These are phyloP conservation scores for Saturnispora saitoi DNA, from an alignment of 805 yeast species.

Conservation along the genomic window DNA sequence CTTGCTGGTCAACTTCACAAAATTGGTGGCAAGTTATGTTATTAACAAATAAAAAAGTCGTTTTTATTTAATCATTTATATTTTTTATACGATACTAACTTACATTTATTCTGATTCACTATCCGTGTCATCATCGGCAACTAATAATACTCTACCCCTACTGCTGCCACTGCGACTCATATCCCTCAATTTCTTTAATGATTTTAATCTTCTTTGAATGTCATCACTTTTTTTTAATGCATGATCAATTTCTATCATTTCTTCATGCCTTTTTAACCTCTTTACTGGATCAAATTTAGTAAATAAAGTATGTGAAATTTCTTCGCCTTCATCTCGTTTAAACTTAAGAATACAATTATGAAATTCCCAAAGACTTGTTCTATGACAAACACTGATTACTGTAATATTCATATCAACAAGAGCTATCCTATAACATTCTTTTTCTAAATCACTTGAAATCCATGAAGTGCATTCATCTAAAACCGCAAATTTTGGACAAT, in stretches of 20 bases:
- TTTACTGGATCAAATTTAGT: conserved; percentile 61
- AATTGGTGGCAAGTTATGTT: conserved; percentile 45
- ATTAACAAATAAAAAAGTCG: conserved; percentile 34
- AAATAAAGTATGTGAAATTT: conserved; percentile 25
- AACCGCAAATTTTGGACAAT: conserved; percentile 87
- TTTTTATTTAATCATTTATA: conserved; percentile 31
- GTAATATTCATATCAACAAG: conserved; percentile 65
- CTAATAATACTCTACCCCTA: conserved; percentile 17
- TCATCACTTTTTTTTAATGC: conserved; percentile 61
- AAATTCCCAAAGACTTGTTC: conserved; percentile 89
- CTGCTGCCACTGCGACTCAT: conserved; percentile 11
- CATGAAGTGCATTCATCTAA: conserved; percentile 95
- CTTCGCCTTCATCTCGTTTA: conserved; percentile 12
- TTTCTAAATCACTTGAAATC: conserved; percentile 85
- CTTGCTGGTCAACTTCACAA: conserved; percentile 46
- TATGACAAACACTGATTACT: conserved; percentile 81
- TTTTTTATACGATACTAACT: not conserved
- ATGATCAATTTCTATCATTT: conserved; percentile 61
- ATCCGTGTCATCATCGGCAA: conserved; percentile 17
- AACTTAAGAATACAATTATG: conserved; percentile 77
- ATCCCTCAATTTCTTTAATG: conserved; percentile 33
- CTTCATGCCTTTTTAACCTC: conserved; percentile 70
- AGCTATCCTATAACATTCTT: conserved; percentile 79
- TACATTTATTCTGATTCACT: not conserved
- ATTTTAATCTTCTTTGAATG: conserved; percentile 56